Base-by-base conservation (phyloP, 805 yeast species). In the Kazachstania africana region DNA sequence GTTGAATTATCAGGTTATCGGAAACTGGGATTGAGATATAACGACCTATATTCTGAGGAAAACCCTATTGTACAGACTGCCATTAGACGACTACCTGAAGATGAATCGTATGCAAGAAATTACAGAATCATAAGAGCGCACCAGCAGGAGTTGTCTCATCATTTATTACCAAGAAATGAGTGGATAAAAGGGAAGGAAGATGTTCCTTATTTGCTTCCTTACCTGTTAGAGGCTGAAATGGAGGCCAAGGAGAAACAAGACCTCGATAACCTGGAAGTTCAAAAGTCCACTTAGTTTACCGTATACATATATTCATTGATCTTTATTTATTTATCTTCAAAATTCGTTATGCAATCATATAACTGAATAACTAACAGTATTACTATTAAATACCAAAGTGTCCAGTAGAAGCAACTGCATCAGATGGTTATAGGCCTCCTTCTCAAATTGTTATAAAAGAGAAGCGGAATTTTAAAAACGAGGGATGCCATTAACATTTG, bases 111-210 rank as follows among this genome's bases (percentile, higher is more conserved):
- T 62, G 84, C 93, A 42, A 83, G 98, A 68, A 79, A 78, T 56
- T 91, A 67, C 74, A 82, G 98, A 69, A 71, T 82, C 43, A 68
- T 88, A 44, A 82, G 93, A 45, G 95, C 97, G 40, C 87, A 79
- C 58, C 98, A 91, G 68, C 70, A 74, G 35, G 70, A 87, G 29
- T 67, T 87, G 45, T 68, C 87, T 35, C 94, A 84, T 59, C 85
- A 81, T 52, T 62, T 91, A 39, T 70, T 91, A 50, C 94, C 97
- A 50, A 68, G 72, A 40, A 70, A 70, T 52, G 78, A 88, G 63
- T 79, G 78, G 49, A 66, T 82, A 40, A 72, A 75, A 58, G 72
- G 84, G 19, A 82, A 75, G 53, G 88, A 88, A 40, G 94, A 83
- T 59, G 61, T 62, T 36, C 80, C 80, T 47, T 87, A 85, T 66